These are phyloP conservation scores for Seminavis robusta DNA, from an alignment of 108 stramenopile species.

Conservation along the genomic window DNA sequence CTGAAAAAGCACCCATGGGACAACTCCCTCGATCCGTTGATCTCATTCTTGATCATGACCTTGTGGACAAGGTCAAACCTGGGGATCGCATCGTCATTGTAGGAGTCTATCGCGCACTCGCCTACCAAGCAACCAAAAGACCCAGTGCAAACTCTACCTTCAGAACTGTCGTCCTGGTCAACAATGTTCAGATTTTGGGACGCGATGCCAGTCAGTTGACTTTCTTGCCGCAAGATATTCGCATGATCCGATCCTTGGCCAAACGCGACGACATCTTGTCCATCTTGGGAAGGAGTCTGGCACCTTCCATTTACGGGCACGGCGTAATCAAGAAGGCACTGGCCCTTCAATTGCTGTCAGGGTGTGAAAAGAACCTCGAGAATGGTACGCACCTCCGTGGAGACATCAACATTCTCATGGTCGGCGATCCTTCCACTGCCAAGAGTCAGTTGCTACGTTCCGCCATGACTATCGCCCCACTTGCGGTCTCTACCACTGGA, in stretches of 20 bases:
- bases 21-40: conserved; percentile 96
- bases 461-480: conserved; percentile 93
- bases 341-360: conserved; percentile 89
- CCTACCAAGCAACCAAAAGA: conserved; percentile 38
- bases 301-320: conserved; percentile 98
- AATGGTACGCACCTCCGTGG: conserved; percentile 98
- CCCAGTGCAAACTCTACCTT: conserved; percentile 75
- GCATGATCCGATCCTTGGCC: conserved; percentile 74
- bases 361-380: conserved; percentile 94
- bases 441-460: conserved; percentile 96
- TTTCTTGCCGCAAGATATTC: conserved; percentile 76
- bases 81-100: conserved; percentile 93
- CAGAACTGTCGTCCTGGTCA: conserved; percentile 93
- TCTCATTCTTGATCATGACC: conserved; percentile 88
- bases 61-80: conserved; percentile 95
- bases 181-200: conserved; percentile 90
- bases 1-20: conserved; percentile 96
- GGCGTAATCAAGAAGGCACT: conserved; percentile 95
- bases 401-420: conserved; percentile 99
- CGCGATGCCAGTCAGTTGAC: conserved; percentile 78
- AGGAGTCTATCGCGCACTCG: conserved; percentile 92
- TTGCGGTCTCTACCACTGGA: conserved; percentile 94
- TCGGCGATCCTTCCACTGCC: conserved; percentile 99
- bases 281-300: conserved; percentile 82
- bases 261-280: conserved; percentile 75